A percentile compares a stretch with the other conserved stretches of the same genome.
phyloP scores from a whole-genome alignment of 345 rosid genomes.

The Salix dunnii region DNA sequence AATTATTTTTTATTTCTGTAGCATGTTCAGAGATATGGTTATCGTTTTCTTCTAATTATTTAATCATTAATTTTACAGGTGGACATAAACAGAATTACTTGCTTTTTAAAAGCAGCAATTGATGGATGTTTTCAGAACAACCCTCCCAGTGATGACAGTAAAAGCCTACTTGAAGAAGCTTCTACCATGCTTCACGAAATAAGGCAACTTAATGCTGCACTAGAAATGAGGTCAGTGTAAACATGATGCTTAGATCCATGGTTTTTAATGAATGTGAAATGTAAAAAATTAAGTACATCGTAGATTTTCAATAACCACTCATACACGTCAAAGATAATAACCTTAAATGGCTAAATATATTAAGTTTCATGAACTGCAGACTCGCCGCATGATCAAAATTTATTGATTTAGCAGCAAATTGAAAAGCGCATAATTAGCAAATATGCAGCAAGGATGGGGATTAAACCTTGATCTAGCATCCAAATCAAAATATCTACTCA shows the following conservation, averaged over 20 bases:
- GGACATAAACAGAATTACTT: constrained; percentile 2
- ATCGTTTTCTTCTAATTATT: not conserved
- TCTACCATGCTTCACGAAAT: constrained; percentile 6
- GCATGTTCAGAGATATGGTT: not conserved
- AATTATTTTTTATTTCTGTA: not conserved
- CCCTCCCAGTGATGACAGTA: not conserved
- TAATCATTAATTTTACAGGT: constrained; percentile 12
- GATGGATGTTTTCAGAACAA: not conserved
- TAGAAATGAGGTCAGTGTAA: constrained; percentile 16
- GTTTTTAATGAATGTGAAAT: not conserved
- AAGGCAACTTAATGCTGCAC: constrained; percentile 10
- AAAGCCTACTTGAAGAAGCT: not conserved
- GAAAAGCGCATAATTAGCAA: too few species aligned
- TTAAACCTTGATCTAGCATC: too few species aligned
- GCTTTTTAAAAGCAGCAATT: constrained; percentile 10
- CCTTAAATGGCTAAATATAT: too few species aligned
- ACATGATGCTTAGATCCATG: not conserved
- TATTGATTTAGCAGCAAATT: too few species aligned
- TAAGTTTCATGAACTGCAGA: too few species aligned
- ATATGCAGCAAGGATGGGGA: too few species aligned
- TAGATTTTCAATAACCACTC: too few species aligned
- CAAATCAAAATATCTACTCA: too few species aligned
- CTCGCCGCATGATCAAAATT: too few species aligned
- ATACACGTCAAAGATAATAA: too few species aligned
- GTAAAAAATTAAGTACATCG: too few species aligned